Base-by-base conservation (phyloP, 1,139 yeast genomes). In the Blastobotrys raffinosifermentans region DNA sequence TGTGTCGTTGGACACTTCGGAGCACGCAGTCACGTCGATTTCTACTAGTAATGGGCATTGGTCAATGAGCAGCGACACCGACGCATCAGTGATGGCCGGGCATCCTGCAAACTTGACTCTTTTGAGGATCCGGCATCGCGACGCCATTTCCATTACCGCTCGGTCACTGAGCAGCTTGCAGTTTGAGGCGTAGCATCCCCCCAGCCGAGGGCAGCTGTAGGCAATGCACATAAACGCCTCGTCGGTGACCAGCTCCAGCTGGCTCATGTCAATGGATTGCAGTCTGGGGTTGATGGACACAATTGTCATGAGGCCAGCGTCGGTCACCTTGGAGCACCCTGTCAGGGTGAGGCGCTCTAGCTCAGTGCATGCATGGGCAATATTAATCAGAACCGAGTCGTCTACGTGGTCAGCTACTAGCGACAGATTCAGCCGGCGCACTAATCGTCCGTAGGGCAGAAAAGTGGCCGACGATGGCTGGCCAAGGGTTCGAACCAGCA, bases 101-200 rank as follows among this genome's bases (percentile, higher is more conserved):
- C 89, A 82, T 41, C 82, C 82, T 45, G 86, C 80, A 38, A 91
- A 72, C 53, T 86, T 86, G 40, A 91, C 76, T 51, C 98, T 70
- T 55, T 87, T 86, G 46, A 91, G 66, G 72, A 79, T 70, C 2
- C 82, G 82, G 45, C 96, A 86, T 29, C 71, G 66, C 29, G 62
- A 54, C 9, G 86, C 73, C 43, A 89, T 67, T 29, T 64, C 62
- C 26, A 73, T 53, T n/a, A 91, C 70, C 1, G 93, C 82, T 4
- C 55, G 64, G 50, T 84, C 85, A 2, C 82, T 69, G 2, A 91
- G 79, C 19, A 67, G 63, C 19, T 75, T 75, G 46, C 96, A 87
- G 3, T 85, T 85, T 1, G 95, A 89, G 0, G 94, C 94, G 55
- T 89, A 89, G 33, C 89, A 67, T 1, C 96, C 96, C 61, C 91